Conservation (phyloP, 169 alveolate species). For the Pseudocohnilembus persalinus region DNA sequence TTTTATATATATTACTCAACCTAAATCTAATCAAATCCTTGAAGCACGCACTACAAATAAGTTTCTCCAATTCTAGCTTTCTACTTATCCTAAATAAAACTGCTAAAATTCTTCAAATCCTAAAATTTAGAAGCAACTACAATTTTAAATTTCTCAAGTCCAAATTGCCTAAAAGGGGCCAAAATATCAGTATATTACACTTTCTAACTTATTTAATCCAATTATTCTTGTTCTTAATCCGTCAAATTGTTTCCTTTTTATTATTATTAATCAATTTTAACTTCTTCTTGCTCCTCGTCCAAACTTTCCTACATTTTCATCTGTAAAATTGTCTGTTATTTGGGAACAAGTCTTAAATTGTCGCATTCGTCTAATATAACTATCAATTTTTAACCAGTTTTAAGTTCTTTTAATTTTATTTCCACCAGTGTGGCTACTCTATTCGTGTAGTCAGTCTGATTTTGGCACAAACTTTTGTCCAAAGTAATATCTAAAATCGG, state of each 20-base stretch:
- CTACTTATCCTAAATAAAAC: not conserved
- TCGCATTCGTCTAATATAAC: not conserved
- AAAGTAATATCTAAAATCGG: not conserved
- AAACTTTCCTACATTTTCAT: too few relatives aligned
- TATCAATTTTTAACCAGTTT: too few relatives aligned
- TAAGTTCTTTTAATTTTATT: not conserved
- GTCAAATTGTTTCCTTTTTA: too few relatives aligned
- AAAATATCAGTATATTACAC: too few relatives aligned
- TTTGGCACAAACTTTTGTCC: not conserved
- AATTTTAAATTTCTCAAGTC: not conserved
- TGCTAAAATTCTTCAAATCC: not conserved
- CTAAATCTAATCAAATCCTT: not conserved
- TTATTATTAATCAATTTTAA: too few relatives aligned
- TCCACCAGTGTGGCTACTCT: not conserved
- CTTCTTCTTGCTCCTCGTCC: too few relatives aligned
- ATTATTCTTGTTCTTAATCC: too few relatives aligned
- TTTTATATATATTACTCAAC: not conserved
- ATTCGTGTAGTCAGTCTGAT: not conserved
- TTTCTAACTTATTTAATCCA: too few relatives aligned
- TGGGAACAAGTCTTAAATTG: not conserved
- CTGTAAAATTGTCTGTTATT: too few relatives aligned
- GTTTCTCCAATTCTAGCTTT: not conserved
- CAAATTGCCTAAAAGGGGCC: not conserved
- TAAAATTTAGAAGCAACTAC: not conserved
- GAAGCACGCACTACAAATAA: not conserved